Evolutionary conservation across 139 green algal genomes (phyloP).

Genomic region (Coccomyxa sp.): DNA sequence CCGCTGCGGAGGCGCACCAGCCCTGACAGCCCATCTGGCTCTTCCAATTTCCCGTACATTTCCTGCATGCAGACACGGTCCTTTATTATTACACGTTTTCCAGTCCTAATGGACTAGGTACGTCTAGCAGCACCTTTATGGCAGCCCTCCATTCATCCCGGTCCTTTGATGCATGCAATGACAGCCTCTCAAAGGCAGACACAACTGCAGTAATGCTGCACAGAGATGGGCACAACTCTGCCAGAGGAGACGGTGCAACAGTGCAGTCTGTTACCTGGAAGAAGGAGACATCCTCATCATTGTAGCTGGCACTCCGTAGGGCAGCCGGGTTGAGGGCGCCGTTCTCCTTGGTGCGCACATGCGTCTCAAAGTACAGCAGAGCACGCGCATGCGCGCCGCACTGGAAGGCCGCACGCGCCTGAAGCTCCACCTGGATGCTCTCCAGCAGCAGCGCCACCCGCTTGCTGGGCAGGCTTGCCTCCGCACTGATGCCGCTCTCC

Average conservation of each 20-base stretch:
- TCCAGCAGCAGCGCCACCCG: constrained; percentile 53
- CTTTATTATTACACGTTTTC: too few species aligned
- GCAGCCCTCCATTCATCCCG: too few species aligned
- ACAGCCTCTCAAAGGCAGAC: not conserved
- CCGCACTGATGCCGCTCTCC: not conserved
- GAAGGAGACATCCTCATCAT: constrained; percentile 75
- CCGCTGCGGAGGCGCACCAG: constrained; percentile 64
- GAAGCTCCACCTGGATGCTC: constrained; percentile 49
- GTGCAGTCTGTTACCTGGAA: constrained; percentile 34
- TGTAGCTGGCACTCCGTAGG: constrained; percentile 28
- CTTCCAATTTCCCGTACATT: constrained; percentile 85
- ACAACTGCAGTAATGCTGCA: not conserved
- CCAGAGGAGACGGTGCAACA: too few species aligned
- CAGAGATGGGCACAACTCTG: too few species aligned
- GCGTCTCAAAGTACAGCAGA: constrained; percentile 81
- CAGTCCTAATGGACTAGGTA: too few species aligned
- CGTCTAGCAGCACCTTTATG: too few species aligned
- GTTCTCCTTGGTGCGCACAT: constrained; percentile 48
- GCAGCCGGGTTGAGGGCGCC: constrained; percentile 74
- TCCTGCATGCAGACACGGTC: constrained; percentile 37
- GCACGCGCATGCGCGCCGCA: constrained; percentile 77
- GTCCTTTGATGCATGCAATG: not conserved
- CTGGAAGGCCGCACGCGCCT: constrained; percentile 53
- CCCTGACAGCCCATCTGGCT: constrained; percentile 84
- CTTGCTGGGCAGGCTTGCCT: not conserved